phyloP scores from a whole-genome alignment of 2,329 filamentous ascomycete genomes.

The Ilyonectria sp. region DNA sequence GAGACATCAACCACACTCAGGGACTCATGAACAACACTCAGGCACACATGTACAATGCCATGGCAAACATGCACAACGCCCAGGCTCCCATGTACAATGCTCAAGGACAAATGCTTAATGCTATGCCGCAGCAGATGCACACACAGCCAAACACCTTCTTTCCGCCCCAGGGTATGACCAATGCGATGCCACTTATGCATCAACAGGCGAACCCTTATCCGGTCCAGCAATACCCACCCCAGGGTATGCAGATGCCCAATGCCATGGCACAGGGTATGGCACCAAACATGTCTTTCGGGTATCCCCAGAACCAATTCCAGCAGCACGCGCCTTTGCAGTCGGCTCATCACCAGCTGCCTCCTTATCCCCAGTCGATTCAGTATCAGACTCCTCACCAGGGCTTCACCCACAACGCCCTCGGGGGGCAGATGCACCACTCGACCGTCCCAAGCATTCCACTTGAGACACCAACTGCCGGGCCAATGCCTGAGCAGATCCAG shows the following conservation, averaged over 20 bases:
- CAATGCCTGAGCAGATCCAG: not conserved
- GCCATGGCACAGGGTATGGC: not conserved
- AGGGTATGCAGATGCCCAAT: not conserved
- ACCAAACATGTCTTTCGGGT: not conserved
- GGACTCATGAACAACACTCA: too few species aligned
- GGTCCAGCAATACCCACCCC: not conserved
- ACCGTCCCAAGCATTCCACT: not conserved
- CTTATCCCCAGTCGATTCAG: not conserved
- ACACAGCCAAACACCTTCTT: not conserved
- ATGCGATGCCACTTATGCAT: not conserved
- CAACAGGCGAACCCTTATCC: not conserved
- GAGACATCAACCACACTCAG: too few species aligned
- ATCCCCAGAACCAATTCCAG: not conserved
- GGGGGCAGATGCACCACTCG: not conserved
- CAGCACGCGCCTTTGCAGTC: not conserved
- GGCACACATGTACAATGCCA: not conserved
- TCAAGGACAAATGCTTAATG: not conserved
- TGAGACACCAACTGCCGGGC: not conserved
- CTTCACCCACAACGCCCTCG: not conserved
- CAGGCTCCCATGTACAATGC: not conserved
- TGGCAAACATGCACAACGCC: not conserved
- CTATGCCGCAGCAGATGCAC: not conserved
- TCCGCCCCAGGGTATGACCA: not conserved
- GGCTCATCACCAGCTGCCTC: not conserved
- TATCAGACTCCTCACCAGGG: not conserved